Evolutionary conservation across 2,329 filamentous ascomycete species (phyloP).

Genomic region (Anthostomella pinea): DNA sequence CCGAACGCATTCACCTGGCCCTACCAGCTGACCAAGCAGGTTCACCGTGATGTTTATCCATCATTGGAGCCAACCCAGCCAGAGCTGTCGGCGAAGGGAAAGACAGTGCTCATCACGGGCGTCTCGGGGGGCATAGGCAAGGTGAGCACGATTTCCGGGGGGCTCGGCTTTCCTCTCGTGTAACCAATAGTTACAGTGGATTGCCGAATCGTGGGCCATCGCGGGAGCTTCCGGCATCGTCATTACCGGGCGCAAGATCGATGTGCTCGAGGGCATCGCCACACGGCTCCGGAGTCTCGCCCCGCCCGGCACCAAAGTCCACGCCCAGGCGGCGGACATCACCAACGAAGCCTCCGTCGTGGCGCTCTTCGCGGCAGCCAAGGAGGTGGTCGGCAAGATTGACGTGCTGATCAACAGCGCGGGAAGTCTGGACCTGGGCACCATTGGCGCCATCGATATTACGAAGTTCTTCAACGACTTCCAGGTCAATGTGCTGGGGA

Average conservation of each 20-base stretch:
- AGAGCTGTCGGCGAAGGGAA: slow-evolving; percentile 19
- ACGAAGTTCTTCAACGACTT: slow-evolving; percentile 13
- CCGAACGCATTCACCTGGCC: slow-evolving; percentile 17
- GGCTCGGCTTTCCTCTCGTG: slow-evolving; percentile 2
- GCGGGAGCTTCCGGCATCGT: slow-evolving; percentile 19
- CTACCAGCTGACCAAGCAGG: slow-evolving; percentile 17
- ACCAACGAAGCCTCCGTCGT: slow-evolving; percentile 16
- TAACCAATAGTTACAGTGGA: slow-evolving; percentile 15
- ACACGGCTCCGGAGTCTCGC: slow-evolving; percentile 11
- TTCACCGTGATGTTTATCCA: slow-evolving; percentile 20
- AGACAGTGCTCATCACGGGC: slow-evolving; percentile 21
- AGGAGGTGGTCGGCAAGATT: slow-evolving; percentile 12
- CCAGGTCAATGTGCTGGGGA: slow-evolving; percentile 19
- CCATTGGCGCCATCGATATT: slow-evolving; percentile 11
- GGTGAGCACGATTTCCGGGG: slow-evolving; percentile 12
- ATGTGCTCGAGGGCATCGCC: slow-evolving; percentile 17
- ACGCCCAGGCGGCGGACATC: slow-evolving; percentile 16
- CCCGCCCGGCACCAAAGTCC: slow-evolving; percentile 13
- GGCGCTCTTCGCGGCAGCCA: slow-evolving; percentile 13
- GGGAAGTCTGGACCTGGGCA: slow-evolving; percentile 9
- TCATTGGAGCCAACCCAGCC: slow-evolving; percentile 16
- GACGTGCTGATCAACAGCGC: slow-evolving; percentile 19
- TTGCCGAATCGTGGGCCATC: slow-evolving; percentile 20
- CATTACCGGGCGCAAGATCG: slow-evolving; percentile 19
- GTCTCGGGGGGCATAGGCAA: slow-evolving; percentile 21